A percentile compares a stretch with the other conserved stretches of the same genome.
phyloP scores from a whole-genome alignment of 2,329 filamentous ascomycete species.

The Aspergillus candidus region DNA sequence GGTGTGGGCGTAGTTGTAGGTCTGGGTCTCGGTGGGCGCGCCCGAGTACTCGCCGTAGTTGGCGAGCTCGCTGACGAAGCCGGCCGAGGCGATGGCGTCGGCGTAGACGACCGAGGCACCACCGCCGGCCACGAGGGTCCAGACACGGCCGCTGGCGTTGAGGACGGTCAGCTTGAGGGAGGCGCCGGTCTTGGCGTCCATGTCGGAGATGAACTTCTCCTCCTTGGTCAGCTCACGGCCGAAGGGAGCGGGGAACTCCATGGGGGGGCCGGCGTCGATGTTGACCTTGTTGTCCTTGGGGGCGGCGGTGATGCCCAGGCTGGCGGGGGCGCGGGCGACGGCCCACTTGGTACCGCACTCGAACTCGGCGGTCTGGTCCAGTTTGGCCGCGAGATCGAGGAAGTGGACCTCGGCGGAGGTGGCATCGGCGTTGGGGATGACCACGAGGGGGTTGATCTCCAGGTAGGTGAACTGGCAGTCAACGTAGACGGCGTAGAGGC shows the following conservation, averaged over 20 bases:
- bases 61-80: constrained; percentile 91
- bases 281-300: constrained; percentile 68
- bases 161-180: constrained; percentile 97
- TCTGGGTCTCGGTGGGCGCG: constrained; percentile 96
- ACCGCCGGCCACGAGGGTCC: constrained; percentile 98
- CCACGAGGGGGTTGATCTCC: constrained; percentile 98
- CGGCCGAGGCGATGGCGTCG: constrained; percentile 93
- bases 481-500: constrained; percentile 96
- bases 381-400: constrained; percentile 95
- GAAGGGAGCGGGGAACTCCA: constrained; percentile 98
- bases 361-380: constrained; percentile 98
- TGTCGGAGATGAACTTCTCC: constrained; percentile 97
- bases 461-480: constrained; percentile 99
- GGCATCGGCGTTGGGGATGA: constrained; percentile 86
- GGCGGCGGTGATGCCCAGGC: constrained; percentile 72
- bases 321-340: constrained; percentile 81
- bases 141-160: constrained; percentile 85
- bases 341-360: constrained; percentile 99
- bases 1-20: constrained; percentile 97
- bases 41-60: constrained; percentile 99
- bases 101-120: constrained; percentile 99
- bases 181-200: constrained; percentile 98
- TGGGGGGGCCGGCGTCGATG: constrained; percentile 93
- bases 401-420: constrained; percentile 96
- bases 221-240: constrained; percentile 98